Base-by-base conservation (phyloP, 2,329 filamentous ascomycete species). In the Herpotrichia juniperi region DNA sequence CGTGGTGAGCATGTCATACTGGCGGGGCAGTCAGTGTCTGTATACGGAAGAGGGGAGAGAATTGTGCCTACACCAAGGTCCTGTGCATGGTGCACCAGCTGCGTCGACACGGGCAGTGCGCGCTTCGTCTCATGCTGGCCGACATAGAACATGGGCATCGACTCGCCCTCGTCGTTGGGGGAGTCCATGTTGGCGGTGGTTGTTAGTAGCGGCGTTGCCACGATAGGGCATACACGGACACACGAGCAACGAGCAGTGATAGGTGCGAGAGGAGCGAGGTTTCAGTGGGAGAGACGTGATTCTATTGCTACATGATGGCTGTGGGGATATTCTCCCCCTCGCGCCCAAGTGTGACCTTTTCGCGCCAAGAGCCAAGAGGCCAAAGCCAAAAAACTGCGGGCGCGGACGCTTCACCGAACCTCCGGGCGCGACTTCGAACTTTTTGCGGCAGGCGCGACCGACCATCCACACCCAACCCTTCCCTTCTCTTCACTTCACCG, bases 1-100 rank as follows among this genome's bases (percentile, higher is more conserved):
- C 16, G 86, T 87, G 4, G 90, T 93, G 58, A 90, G 82, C 78
- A 92, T 90, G 68, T 87, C 85, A 78, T 93, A 91, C 89, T 93
- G 61, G n/a, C 55, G 8, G 46, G 28, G 24, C 37, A 42, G 61
- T 30, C n/a, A 40, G 54, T 28, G 57, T 56, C 30, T 35, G 46
- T 21, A 11, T 22, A 16, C 39, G 21, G 12, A 37, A 43, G 26
- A 21, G 19, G 12, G 42, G 39, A 52, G 31, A 32, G 3, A 24
- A 28, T 21, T 26, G 54, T 40, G 54, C 85, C 78, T 81, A 89
- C 87, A 76, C 87, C 87, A 57, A 83, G 78, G 65, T 88, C 87
- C 58, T 91, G 81, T 10, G 90, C 81, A 65, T 88, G 81, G 46
- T 82, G 81, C 63, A 91, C 85, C 66, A 90, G 80, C 58, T 84